Evolutionary conservation across 495 filamentous ascomycete species (phyloP).

Genomic region (Hapsidospora chrysogenum): DNA sequence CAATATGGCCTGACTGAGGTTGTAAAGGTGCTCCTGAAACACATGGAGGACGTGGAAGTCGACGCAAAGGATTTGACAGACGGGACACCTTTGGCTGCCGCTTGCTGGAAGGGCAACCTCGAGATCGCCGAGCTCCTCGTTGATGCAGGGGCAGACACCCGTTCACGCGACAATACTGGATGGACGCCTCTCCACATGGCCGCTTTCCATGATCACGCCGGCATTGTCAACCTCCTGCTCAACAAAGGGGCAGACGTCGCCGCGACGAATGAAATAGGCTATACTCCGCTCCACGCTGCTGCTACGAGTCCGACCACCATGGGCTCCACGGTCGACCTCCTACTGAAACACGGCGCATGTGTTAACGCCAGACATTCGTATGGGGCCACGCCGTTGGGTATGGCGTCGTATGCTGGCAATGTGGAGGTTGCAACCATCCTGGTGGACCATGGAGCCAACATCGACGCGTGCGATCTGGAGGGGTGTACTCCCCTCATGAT

Average conservation of each 20-base stretch:
- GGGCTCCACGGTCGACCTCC: constrained; percentile 2
- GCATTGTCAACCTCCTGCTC: constrained; percentile 4
- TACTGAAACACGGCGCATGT: constrained; percentile 2
- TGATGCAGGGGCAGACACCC: background rate
- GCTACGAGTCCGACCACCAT: background rate
- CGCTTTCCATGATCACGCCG: background rate
- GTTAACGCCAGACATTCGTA: constrained; percentile 1
- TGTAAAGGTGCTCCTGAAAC: background rate
- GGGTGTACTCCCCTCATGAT: constrained; percentile 11
- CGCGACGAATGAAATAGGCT: background rate
- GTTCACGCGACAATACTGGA: background rate
- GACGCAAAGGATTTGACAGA: background rate
- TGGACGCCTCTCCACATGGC: constrained; percentile 4
- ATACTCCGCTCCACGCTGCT: constrained; percentile 3
- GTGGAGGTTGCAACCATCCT: background rate
- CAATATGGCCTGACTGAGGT: too few relatives aligned
- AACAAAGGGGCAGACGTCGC: constrained; percentile 3
- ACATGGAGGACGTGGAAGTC: background rate
- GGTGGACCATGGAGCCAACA: constrained; percentile 4
- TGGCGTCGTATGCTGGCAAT: background rate
- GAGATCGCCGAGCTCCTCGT: background rate
- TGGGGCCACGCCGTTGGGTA: constrained; percentile 3
- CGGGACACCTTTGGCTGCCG: background rate
- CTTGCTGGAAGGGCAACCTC: background rate
- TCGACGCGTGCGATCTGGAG: constrained; percentile 4